Percentiles rank a stretch among this genome's conserved stretches.
These are phyloP conservation scores for Cryphonectria japonica DNA, from an alignment of 2,329 filamentous ascomycete species.

Conservation along the genomic window DNA sequence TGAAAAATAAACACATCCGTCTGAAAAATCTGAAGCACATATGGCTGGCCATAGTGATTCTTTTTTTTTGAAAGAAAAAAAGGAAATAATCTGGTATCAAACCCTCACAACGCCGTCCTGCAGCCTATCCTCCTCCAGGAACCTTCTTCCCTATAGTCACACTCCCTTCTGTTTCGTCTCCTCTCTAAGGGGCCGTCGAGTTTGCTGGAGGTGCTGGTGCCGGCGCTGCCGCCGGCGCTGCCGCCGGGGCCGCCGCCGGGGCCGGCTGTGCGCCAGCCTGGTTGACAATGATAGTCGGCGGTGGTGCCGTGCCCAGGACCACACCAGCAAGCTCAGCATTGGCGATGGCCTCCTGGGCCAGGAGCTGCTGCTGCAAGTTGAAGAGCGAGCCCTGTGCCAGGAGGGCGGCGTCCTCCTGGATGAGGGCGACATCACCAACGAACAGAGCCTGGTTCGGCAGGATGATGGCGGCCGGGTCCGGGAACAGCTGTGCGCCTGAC, in stretches of 20 bases:
- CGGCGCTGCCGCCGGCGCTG: too few species aligned
- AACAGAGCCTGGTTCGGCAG: constrained; percentile 41
- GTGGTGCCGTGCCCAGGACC: constrained; percentile 29
- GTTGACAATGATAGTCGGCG: constrained; percentile 25
- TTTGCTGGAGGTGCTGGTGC: background rate
- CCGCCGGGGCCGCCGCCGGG: too few species aligned
- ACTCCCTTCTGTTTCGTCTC: background rate
- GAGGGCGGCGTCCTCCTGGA: constrained; percentile 41
- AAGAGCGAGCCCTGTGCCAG: constrained; percentile 37
- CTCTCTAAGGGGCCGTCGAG: background rate
- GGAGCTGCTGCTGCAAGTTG: constrained; percentile 34
- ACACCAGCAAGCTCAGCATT: constrained; percentile 36
- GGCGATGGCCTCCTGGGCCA: constrained; percentile 38
- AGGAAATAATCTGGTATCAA: constrained; percentile 1
- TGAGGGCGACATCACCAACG: constrained; percentile 40
- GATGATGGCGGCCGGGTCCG: constrained; percentile 45
- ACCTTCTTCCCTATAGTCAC: background rate
- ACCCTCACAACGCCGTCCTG: background rate
- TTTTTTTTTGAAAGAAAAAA: background rate
- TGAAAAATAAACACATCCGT: background rate
- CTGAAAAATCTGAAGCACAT: background rate
- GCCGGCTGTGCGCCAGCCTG: background rate
- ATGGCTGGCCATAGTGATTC: background rate
- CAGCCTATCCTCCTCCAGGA: background rate
- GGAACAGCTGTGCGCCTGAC: constrained; percentile 38